These are phyloP conservation scores for Dovyalis caffra DNA, from an alignment of 345 rosid genomes.

Conservation along the genomic window DNA sequence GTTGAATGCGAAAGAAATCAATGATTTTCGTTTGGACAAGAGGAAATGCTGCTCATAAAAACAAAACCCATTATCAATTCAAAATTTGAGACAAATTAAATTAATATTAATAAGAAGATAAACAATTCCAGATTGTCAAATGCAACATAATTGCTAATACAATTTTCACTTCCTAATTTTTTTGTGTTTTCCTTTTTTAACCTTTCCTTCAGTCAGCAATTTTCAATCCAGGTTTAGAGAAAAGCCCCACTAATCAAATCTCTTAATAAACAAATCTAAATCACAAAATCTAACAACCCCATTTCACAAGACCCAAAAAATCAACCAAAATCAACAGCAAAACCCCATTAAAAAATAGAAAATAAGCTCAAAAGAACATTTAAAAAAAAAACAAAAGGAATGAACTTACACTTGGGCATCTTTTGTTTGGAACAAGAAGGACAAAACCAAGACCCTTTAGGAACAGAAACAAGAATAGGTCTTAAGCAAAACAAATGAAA, in stretches of 20 bases:
- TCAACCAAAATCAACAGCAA: background rate
- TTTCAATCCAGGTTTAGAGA: background rate
- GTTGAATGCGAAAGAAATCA: slow-evolving; percentile 31
- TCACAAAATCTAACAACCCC: background rate
- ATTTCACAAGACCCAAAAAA: background rate
- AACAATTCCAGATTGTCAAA: background rate
- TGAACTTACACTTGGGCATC: slow-evolving; percentile 9
- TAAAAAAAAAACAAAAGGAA: background rate
- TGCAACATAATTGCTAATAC: background rate
- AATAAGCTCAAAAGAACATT: too few relatives aligned
- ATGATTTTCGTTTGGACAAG: slow-evolving; percentile 33
- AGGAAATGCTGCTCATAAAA: slow-evolving; percentile 27
- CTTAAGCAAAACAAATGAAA: slow-evolving; percentile 29
- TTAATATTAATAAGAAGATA: background rate
- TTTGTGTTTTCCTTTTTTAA: background rate
- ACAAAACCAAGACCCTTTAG: slow-evolving; percentile 32
- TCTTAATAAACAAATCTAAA: background rate
- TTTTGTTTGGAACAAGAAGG: slow-evolving; percentile 23
- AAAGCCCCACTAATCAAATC: background rate
- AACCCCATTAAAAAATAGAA: background rate
- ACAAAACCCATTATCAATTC: background rate
- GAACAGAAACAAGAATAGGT: slow-evolving; percentile 29
- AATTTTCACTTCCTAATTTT: background rate
- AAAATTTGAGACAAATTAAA: background rate
- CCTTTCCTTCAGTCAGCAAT: background rate